These are phyloP conservation scores for Polytrichum commune DNA, from an alignment of 225 moss, liverwort and hornwort genomes.

Conservation along the genomic window DNA sequence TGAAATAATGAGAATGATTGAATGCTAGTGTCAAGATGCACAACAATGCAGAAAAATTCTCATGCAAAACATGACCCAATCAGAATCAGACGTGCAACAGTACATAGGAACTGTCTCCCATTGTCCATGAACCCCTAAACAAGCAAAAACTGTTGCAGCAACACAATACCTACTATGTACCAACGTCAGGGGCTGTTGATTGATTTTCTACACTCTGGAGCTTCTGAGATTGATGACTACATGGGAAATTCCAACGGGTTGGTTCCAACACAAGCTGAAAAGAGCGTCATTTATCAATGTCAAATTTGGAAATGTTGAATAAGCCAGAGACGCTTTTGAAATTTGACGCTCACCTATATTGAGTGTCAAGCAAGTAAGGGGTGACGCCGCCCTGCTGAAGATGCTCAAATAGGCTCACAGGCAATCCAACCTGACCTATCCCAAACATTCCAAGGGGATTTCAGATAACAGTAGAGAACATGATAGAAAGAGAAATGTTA, in stretches of 20 bases:
- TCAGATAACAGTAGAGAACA: not conserved
- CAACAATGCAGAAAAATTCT: too few species aligned
- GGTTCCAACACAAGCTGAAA: not conserved
- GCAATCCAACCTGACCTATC: constrained; percentile 58
- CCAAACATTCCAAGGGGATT: constrained; percentile 1
- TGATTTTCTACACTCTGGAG: too few species aligned
- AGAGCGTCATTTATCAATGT: not conserved
- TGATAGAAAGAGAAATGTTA: too few species aligned
- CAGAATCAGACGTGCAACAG: too few species aligned
- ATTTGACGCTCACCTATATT: constrained; percentile 63
- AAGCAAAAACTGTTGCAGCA: too few species aligned
- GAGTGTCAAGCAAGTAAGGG: constrained; percentile 84
- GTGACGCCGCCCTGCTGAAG: constrained; percentile 82
- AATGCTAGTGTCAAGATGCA: too few species aligned
- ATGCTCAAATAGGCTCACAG: constrained; percentile 80
- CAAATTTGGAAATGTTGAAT: too few species aligned
- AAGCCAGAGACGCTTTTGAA: constrained; percentile 1
- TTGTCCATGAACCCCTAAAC: too few species aligned
- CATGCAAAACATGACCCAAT: too few species aligned
- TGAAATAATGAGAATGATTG: too few species aligned
- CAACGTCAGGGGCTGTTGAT: not conserved
- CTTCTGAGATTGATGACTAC: too few species aligned
- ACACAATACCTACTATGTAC: not conserved
- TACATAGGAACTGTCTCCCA: too few species aligned
- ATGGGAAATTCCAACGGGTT: not conserved